phyloP scores from a whole-genome alignment of 1,139 yeast genomes.

The Yamadazyma sp. region DNA sequence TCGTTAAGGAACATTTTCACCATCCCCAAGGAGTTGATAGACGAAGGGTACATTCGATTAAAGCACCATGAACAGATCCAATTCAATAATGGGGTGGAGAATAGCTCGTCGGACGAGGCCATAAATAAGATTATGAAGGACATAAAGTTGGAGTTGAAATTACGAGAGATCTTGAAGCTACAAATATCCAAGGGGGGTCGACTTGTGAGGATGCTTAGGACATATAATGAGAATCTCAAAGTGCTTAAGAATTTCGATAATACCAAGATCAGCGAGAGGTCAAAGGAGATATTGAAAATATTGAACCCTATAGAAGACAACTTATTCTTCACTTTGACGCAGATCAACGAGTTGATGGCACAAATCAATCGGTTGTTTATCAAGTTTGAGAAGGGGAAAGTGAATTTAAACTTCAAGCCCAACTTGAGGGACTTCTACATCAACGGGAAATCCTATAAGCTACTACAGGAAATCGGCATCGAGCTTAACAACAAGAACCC shows the following conservation, averaged over 20 bases:
- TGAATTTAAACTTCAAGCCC: conserved; percentile 23
- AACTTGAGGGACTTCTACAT: conserved; percentile 29
- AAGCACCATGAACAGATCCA: conserved; percentile 66
- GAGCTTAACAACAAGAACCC: conserved; percentile 11
- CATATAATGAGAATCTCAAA: conserved; percentile 31
- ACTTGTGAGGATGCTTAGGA: conserved; percentile 30
- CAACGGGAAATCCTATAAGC: conserved; percentile 25
- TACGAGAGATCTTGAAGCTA: conserved; percentile 42
- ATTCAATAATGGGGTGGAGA: conserved; percentile 19
- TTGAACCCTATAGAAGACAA: conserved; percentile 57
- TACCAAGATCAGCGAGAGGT: conserved; percentile 22
- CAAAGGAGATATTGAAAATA: conserved; percentile 33
- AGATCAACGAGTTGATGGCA: conserved; percentile 39
- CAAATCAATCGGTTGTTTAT: conserved; percentile 36
- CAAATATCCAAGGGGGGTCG: conserved; percentile 41
- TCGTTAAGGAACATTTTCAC: conserved; percentile 73
- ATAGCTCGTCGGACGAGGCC: conserved; percentile 27
- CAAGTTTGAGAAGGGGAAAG: conserved; percentile 25
- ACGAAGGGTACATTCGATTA: conserved; percentile 65
- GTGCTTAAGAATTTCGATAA: conserved; percentile 24
- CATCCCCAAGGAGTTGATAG: conserved; percentile 67
- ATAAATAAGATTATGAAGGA: conserved; percentile 39
- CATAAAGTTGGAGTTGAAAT: conserved; percentile 44
- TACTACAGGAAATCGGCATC: conserved; percentile 25
- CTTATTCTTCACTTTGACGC: conserved; percentile 43